A percentile compares a stretch with the other conserved stretches of the same genome.
These are phyloP conservation scores for Yamadazyma diospyri DNA, from an alignment of 1,139 yeast species.

Conservation along the genomic window DNA sequence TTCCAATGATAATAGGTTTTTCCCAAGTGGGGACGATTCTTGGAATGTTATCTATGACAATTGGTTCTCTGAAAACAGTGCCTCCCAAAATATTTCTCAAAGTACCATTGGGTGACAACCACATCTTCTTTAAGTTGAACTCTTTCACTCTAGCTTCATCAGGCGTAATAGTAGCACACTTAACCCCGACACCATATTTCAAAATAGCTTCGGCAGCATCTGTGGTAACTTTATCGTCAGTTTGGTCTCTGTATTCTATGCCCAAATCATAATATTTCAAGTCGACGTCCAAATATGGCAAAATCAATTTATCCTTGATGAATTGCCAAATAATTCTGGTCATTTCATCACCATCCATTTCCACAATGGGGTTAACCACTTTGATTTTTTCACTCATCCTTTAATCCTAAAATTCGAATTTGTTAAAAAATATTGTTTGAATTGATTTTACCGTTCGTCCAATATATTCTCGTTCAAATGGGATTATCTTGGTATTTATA, in stretches of 20 bases:
- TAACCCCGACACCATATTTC: constrained; percentile 87
- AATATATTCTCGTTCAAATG: neutral
- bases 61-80: constrained; percentile 95
- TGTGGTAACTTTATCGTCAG: constrained; percentile 81
- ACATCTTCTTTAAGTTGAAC: constrained; percentile 87
- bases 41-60: constrained; percentile 85
- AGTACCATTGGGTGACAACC: constrained; percentile 97
- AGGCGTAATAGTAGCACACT: constrained; percentile 98
- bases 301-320: constrained; percentile 76
- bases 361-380: constrained; percentile 87
- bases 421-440: too few species aligned
- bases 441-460: neutral
- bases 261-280: constrained; percentile 91
- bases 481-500: constrained; percentile 5
- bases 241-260: constrained; percentile 77
- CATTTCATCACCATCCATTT: constrained; percentile 96
- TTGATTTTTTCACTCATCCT: constrained; percentile 50
- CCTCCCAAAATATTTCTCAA: constrained; percentile 93
- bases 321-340: constrained; percentile 89
- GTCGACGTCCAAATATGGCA: constrained; percentile 83
- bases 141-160: constrained; percentile 94
- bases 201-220: constrained; percentile 91
- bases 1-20: constrained; percentile 90
- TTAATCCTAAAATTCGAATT: neutral
- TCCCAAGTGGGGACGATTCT: constrained; percentile 92